Base-by-base conservation (phyloP, 179 eudicot species). In the Nepenthes alata region DNA sequence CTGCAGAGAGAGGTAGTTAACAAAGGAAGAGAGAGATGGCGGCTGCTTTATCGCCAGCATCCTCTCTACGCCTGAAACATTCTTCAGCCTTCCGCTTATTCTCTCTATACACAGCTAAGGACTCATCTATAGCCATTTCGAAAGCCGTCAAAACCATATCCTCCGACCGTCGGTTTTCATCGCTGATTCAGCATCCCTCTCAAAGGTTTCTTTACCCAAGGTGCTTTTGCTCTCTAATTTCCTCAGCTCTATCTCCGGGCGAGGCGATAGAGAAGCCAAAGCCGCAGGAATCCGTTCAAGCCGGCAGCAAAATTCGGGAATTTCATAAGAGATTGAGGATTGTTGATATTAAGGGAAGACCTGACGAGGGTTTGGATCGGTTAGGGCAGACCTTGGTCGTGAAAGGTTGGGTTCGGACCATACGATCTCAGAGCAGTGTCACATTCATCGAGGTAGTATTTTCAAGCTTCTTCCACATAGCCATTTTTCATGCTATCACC, bases 391-490 rank as follows among this genome's bases (percentile, higher is more conserved):
- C 64, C 15, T 58, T 85, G 66, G 80, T 76, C 10, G 96, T 89
- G 35, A 61, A 73, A 13, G 98, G 98, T 2, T 89, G 98, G 96
- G 95, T 93, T 57, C 68, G 95, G 65, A 93, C 98, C 6, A 70
- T 93, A 5, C 81, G 98, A 2, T 67, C 60, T 5, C 98, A 93
- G 80, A 86, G 98, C 60, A 93, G 86, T 60, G 87, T 93, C 39
- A 86, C 98, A 34, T 89, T 93, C 69, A 86, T 89, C 16, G 95
- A 93, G 96, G 98, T 91, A 65, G 15, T 25, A 5, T 41, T 4
- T 41, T 41, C 0, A 0, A 41, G 5, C 2, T 58, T 35, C 13
- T 1, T 0, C 8, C 36, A 1, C 39, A 41, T n/a, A 1, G 50
- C 53, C 45, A 5, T 37, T 25, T 25, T 25, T 25, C 25, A 25